phyloP scores from a whole-genome alignment of 2,329 filamentous ascomycete species.

The Chrysosphaeria jannelii region DNA sequence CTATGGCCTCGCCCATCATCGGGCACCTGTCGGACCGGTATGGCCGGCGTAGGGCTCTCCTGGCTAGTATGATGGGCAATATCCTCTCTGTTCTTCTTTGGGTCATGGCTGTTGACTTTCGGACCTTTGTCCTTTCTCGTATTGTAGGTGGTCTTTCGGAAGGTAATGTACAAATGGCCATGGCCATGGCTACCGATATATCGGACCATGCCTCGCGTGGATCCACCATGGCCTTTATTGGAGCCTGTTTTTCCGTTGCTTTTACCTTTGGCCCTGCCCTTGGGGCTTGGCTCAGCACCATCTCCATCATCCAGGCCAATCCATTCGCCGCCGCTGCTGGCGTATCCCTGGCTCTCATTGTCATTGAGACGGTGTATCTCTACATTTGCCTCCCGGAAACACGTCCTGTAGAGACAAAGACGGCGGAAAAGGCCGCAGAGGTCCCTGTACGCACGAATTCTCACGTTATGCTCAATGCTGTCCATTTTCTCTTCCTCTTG shows the following conservation, averaged over 20 bases:
- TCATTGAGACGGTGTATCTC: slow-evolving; percentile 66
- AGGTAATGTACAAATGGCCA: slow-evolving; percentile 87
- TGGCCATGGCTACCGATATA: slow-evolving; percentile 88
- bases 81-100: slow-evolving; percentile 79
- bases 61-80: slow-evolving; percentile 81
- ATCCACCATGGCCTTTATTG: slow-evolving; percentile 84
- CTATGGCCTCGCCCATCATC: slow-evolving; percentile 73
- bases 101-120: slow-evolving; percentile 80
- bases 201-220: slow-evolving; percentile 62
- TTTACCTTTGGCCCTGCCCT: slow-evolving; percentile 91
- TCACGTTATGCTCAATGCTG: slow-evolving; percentile 49
- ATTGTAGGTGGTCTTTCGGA: slow-evolving; percentile 82
- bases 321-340: slow-evolving; percentile 82
- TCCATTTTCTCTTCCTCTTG: slow-evolving; percentile 73
- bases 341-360: slow-evolving; percentile 58
- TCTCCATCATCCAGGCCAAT: slow-evolving; percentile 54
- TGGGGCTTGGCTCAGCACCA: slow-evolving; percentile 55
- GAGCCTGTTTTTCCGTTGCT: slow-evolving; percentile 85
- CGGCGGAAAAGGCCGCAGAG: slow-evolving; percentile 22
- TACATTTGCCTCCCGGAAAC: slow-evolving; percentile 73
- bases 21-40: slow-evolving; percentile 66
- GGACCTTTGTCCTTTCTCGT: slow-evolving; percentile 80
- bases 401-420: slow-evolving; percentile 19
- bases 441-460: slow-evolving; percentile 39
- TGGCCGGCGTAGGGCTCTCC: slow-evolving; percentile 60